Evolutionary conservation across 768 basidiomycete species (phyloP).

Genomic region (Boletus rubroflammeus): DNA sequence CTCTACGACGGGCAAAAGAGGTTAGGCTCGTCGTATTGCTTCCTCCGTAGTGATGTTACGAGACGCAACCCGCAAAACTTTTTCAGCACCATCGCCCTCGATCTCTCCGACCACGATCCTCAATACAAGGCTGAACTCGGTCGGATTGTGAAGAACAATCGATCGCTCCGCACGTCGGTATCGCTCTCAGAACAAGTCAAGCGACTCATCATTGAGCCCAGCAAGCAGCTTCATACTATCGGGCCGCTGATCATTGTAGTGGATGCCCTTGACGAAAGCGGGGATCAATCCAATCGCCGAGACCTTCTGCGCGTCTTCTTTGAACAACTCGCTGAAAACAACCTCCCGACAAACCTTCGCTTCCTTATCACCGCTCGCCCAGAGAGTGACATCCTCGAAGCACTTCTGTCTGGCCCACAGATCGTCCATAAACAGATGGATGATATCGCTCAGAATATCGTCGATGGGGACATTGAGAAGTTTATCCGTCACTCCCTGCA

Average conservation of each 20-base stretch:
- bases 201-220: conserved; percentile 28
- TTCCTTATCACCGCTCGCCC: conserved; percentile 28
- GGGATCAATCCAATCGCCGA: conserved; percentile 12
- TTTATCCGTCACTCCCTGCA: conserved; percentile 16
- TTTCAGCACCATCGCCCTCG: conserved; percentile 33
- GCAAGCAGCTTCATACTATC: conserved; percentile 17
- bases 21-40: conserved; percentile 33
- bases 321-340: conserved; percentile 5
- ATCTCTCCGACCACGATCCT: conserved; percentile 32
- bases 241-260: conserved; percentile 35
- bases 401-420: background rate
- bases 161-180: conserved; percentile 20
- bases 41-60: conserved; percentile 15
- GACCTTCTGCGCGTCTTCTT: conserved; percentile 21
- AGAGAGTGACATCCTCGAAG: conserved; percentile 21
- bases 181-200: conserved; percentile 26
- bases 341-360: conserved; percentile 23
- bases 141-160: conserved; percentile 16
- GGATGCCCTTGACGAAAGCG: conserved; percentile 34
- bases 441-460: conserved; percentile 7
- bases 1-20: conserved; percentile 25
- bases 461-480: conserved; percentile 16
- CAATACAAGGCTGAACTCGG: conserved; percentile 22
- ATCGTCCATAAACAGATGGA: conserved; percentile 14
- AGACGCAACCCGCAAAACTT: conserved; percentile 24